A percentile compares a stretch with the other conserved stretches of the same genome.
Conservation (phyloP, 1,284 basidiomycete species). For the Sanghuangporus weigelae region DNA sequence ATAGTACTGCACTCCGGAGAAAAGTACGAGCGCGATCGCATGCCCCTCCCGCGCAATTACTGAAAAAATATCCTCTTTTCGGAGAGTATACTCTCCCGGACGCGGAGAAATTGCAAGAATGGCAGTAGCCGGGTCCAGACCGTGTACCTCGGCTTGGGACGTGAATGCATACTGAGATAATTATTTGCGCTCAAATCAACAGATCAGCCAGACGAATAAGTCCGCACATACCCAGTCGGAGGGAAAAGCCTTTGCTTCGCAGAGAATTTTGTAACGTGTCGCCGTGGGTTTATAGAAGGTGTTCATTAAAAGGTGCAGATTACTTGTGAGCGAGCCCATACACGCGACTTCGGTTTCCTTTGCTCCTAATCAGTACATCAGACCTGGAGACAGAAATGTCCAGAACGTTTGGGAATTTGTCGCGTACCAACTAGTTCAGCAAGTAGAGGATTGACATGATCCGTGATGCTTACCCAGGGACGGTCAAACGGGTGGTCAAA, state of each 20-base stretch:
- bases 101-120: slow-evolving; percentile 81
- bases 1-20: slow-evolving; percentile 94
- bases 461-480: slow-evolving; percentile 82
- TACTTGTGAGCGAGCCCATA: slow-evolving; percentile 91
- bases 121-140: slow-evolving; percentile 69
- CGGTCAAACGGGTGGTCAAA: slow-evolving; percentile 82
- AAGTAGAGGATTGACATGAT: slow-evolving; percentile 69
- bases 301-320: slow-evolving; percentile 92
- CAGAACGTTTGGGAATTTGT: not conserved
- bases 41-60: slow-evolving; percentile 69
- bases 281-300: slow-evolving; percentile 90
- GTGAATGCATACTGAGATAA: slow-evolving; percentile 84
- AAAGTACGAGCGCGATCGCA: slow-evolving; percentile 83
- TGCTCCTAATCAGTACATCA: slow-evolving; percentile 52
- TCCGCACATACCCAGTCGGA: slow-evolving; percentile 78
- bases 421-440: slow-evolving; percentile 77
- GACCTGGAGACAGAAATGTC: slow-evolving; percentile 7
- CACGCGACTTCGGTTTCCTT: slow-evolving; percentile 86
- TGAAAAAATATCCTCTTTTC: slow-evolving; percentile 85
- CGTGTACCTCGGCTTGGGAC: slow-evolving; percentile 80
- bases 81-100: slow-evolving; percentile 79
- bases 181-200: not conserved
- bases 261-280: slow-evolving; percentile 88
- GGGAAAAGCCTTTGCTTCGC: slow-evolving; percentile 92
- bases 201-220: not conserved